Conservation (phyloP, 2,329 filamentous ascomycete species). For the Alternaria gansuensis region DNA sequence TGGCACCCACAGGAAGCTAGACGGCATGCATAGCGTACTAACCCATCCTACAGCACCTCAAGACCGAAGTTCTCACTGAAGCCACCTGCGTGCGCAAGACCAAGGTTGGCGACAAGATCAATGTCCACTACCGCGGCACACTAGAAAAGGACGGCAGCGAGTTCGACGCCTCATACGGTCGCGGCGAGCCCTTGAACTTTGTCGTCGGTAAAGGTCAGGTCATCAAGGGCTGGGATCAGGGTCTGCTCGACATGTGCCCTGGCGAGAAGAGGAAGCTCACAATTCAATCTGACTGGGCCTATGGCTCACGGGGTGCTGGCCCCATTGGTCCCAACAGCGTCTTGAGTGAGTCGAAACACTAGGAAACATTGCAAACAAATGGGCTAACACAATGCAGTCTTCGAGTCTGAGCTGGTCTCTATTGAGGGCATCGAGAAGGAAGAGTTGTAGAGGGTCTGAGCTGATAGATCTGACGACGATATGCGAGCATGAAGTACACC, state of each 20-base stretch:
- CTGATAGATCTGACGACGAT: background rate
- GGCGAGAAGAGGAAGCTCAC: conserved; percentile 93
- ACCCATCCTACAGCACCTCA: conserved; percentile 64
- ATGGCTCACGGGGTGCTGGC: conserved; percentile 79
- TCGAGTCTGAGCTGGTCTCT: conserved; percentile 87
- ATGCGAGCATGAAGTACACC: background rate
- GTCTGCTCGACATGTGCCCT: conserved; percentile 92
- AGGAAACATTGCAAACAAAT: background rate
- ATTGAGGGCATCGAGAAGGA: conserved; percentile 74
- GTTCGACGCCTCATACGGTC: conserved; percentile 71
- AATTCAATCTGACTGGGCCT: conserved; percentile 86
- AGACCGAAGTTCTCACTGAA: conserved; percentile 77
- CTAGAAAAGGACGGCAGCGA: conserved; percentile 70
- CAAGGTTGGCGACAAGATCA: conserved; percentile 74
- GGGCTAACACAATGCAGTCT: conserved; percentile 65
- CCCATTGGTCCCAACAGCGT: conserved; percentile 88
- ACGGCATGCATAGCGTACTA: conserved; percentile 17
- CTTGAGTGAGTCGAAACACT: conserved; percentile 64
- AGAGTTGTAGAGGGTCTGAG: conserved; percentile 36
- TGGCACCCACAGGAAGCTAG: background rate
- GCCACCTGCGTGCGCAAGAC: conserved; percentile 83
- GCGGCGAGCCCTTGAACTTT: conserved; percentile 80
- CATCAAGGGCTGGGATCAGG: conserved; percentile 96
- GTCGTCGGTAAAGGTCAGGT: conserved; percentile 83
- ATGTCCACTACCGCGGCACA: conserved; percentile 85